Percentiles rank a stretch among this genome's conserved stretches.
phyloP scores from a whole-genome alignment of 371 early-diverging fungal genomes.

The Saksenaea vasiformis region DNA sequence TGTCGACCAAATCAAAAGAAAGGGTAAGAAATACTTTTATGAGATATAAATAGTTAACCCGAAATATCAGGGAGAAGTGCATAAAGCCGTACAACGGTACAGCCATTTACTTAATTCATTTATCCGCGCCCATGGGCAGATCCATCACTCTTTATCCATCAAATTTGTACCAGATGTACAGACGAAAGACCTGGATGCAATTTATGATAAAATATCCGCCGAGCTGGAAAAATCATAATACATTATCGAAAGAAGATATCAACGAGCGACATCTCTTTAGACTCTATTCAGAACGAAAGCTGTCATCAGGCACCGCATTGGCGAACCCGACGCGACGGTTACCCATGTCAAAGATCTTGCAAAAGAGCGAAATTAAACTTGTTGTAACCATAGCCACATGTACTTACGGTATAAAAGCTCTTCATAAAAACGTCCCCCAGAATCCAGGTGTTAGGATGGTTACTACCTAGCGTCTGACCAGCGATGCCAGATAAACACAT shows the following conservation, averaged over 20 bases:
- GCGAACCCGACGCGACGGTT: slow-evolving; percentile 75
- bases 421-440: slow-evolving; percentile 81
- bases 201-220: slow-evolving; percentile 25
- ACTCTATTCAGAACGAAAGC: not conserved
- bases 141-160: slow-evolving; percentile 27
- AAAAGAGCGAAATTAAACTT: not conserved
- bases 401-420: slow-evolving; percentile 71
- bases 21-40: slow-evolving; percentile 19
- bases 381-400: not conserved
- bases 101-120: slow-evolving; percentile 18
- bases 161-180: slow-evolving; percentile 42
- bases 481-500: slow-evolving; percentile 73
- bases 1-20: slow-evolving; percentile 21
- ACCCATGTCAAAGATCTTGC: slow-evolving; percentile 63
- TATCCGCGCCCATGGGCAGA: slow-evolving; percentile 29
- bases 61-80: slow-evolving; percentile 25
- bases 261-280: not conserved
- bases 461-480: slow-evolving; percentile 37
- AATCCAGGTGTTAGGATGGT: slow-evolving; percentile 60
- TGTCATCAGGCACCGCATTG: slow-evolving; percentile 17
- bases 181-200: slow-evolving; percentile 29
- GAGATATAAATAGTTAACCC: not conserved
- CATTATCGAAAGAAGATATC: not conserved
- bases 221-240: slow-evolving; percentile 15
- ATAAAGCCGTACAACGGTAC: slow-evolving; percentile 31